Evolutionary conservation across 225 moss, liverwort and hornwort genomes (phyloP).

Genomic region (Sphagnum tenellum): DNA sequence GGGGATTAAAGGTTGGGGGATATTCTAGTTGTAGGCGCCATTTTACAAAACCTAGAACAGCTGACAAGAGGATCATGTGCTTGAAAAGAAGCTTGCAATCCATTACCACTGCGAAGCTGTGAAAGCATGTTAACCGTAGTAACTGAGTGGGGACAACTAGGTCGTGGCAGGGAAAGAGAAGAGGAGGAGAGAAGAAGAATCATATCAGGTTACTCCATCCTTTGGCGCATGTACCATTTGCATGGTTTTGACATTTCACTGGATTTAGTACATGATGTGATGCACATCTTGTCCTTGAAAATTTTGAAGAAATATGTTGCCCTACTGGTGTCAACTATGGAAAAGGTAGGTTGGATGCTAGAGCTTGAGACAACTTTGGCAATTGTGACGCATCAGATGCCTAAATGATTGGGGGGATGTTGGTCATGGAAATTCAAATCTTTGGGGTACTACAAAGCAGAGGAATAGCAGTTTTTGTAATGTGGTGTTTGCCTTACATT

Average conservation of each 20-base stretch:
- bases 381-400: neutral
- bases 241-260: neutral
- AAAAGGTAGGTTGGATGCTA: neutral
- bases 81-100: too few relatives aligned
- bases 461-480: neutral
- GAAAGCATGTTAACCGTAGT: too few relatives aligned
- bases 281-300: neutral
- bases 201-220: too few relatives aligned
- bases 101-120: too few relatives aligned
- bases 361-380: neutral
- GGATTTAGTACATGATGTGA: neutral
- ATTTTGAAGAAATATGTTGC: neutral
- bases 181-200: too few relatives aligned
- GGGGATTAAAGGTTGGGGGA: too few relatives aligned
- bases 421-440: neutral
- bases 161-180: too few relatives aligned
- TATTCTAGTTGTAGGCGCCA: too few relatives aligned
- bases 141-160: too few relatives aligned
- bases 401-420: neutral
- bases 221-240: too few relatives aligned
- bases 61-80: too few relatives aligned
- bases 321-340: neutral
- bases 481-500: neutral
- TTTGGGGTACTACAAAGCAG: neutral
- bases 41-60: too few relatives aligned